phyloP scores from a whole-genome alignment of 129 eudicot genomes.

The Erigeron canadensis region DNA sequence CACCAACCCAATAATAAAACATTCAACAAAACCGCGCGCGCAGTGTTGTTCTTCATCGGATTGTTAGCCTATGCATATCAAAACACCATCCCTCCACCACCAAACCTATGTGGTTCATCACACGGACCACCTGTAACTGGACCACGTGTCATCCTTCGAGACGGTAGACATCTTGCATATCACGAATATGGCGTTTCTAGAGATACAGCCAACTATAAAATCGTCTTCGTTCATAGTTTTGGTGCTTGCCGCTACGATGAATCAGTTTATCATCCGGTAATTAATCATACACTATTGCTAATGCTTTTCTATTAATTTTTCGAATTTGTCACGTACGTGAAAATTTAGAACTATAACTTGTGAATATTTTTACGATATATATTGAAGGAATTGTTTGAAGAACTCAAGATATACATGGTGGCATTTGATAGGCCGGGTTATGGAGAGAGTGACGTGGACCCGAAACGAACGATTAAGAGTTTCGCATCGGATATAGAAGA shows the following conservation, averaged over 20 bases:
- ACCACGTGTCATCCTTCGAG: conserved; percentile 59
- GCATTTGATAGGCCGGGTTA: conserved; percentile 82
- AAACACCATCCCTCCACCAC: conserved; percentile 48
- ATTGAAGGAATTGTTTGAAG: conserved; percentile 50
- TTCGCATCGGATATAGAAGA: conserved; percentile 66
- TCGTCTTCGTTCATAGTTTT: conserved; percentile 60
- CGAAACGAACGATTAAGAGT: conserved; percentile 60
- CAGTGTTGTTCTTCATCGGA: conserved; percentile 8
- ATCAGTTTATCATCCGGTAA: conserved; percentile 34
- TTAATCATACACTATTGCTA: background rate
- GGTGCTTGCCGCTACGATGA: conserved; percentile 42
- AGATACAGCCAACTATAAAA: conserved; percentile 49
- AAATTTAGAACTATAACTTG: background rate
- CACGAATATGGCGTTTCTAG: conserved; percentile 62
- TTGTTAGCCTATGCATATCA: conserved; percentile 49
- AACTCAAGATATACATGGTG: conserved; percentile 56
- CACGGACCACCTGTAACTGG: conserved; percentile 58
- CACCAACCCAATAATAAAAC: background rate
- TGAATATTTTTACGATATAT: background rate
- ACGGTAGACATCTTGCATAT: conserved; percentile 72
- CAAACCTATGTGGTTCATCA: conserved; percentile 51
- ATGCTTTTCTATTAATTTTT: background rate
- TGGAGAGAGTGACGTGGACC: conserved; percentile 88
- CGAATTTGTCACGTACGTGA: background rate
- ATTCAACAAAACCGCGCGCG: background rate